These are phyloP conservation scores for Boletus subcaerulescens DNA, from an alignment of 768 basidiomycete species.

Conservation along the genomic window DNA sequence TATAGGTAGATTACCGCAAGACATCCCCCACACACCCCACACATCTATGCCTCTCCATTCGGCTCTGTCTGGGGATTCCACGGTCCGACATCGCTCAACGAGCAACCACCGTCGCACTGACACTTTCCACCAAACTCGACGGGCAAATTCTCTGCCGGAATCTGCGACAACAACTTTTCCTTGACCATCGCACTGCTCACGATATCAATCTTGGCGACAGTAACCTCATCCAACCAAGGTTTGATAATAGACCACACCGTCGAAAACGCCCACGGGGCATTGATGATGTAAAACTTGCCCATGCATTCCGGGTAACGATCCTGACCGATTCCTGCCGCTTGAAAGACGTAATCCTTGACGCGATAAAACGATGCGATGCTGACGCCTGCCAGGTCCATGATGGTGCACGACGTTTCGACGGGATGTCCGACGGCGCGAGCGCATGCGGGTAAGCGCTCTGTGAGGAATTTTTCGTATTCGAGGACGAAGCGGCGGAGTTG, in stretches of 20 bases:
- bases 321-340: constrained; percentile 78
- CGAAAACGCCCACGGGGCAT: constrained; percentile 90
- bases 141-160: constrained; percentile 80
- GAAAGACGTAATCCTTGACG: constrained; percentile 88
- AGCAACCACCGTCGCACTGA: constrained; percentile 76
- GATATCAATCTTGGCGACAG: constrained; percentile 92
- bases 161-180: constrained; percentile 75
- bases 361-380: constrained; percentile 76
- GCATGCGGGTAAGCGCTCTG: constrained; percentile 78
- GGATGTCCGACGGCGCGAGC: constrained; percentile 71
- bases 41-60: constrained; percentile 24
- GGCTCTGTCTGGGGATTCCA: constrained; percentile 54
- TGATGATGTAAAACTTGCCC: constrained; percentile 99
- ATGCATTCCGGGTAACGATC: constrained; percentile 90
- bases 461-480: constrained; percentile 91
- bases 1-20: constrained; percentile 28
- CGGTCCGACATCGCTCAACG: constrained; percentile 85
- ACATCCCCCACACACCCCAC: background rate
- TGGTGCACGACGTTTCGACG: constrained; percentile 96
- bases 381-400: constrained; percentile 82
- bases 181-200: constrained; percentile 66
- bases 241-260: constrained; percentile 88
- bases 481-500: constrained; percentile 84
- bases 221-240: constrained; percentile 93
- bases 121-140: constrained; percentile 83